These are phyloP conservation scores for Xerocomus potaroensis DNA, from an alignment of 768 basidiomycete genomes.

Conservation along the genomic window DNA sequence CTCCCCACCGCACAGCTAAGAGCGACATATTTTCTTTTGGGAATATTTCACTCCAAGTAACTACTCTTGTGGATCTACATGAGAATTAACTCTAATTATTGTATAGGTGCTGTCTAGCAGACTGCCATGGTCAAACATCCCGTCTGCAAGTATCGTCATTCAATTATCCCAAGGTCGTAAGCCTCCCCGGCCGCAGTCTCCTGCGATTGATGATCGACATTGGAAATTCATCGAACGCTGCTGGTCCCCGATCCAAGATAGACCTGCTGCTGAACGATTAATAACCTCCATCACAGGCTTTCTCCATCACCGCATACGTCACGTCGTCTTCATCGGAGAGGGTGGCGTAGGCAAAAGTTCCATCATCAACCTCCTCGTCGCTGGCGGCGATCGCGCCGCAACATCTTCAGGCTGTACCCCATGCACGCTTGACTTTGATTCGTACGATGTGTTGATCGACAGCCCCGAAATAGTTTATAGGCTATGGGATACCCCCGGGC, in stretches of 20 bases:
- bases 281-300: neutral
- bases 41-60: neutral
- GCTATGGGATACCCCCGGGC: slow-evolving; percentile 34
- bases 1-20: neutral
- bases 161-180: slow-evolving; percentile 1
- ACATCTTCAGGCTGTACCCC: slow-evolving; percentile 28
- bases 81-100: neutral
- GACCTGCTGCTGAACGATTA: slow-evolving; percentile 2
- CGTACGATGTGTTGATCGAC: too few relatives aligned
- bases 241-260: slow-evolving; percentile 2
- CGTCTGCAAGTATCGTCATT: neutral
- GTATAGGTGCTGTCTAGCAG: neutral
- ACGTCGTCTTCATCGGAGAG: slow-evolving; percentile 38
- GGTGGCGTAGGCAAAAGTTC: slow-evolving; percentile 45
- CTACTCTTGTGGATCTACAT: neutral
- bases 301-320: slow-evolving; percentile 17
- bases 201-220: slow-evolving; percentile 3
- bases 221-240: slow-evolving; percentile 6
- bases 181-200: slow-evolving; percentile 7
- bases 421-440: slow-evolving; percentile 33
- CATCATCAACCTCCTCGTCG: slow-evolving; percentile 39
- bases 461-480: slow-evolving; percentile 20
- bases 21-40: neutral
- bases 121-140: neutral
- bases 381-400: slow-evolving; percentile 15